These are phyloP conservation scores for Metrosideros polymorpha DNA, from an alignment of 441 rosid genomes.

Conservation along the genomic window DNA sequence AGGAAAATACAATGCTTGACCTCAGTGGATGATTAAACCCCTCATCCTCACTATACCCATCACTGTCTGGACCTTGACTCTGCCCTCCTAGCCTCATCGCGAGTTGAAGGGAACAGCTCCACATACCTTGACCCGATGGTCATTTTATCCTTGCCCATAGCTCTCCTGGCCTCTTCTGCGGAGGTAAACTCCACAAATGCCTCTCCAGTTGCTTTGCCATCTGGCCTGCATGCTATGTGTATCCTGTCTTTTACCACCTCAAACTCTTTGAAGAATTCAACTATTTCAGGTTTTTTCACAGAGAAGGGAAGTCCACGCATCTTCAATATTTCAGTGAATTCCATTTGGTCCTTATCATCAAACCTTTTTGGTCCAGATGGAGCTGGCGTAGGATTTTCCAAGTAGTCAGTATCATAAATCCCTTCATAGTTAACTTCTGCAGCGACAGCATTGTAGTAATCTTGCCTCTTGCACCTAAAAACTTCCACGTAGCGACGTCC, in stretches of 20 bases:
- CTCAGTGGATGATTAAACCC: neutral
- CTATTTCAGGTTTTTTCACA: slow-evolving; percentile 49
- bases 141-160: slow-evolving; percentile 89
- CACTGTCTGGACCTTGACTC: slow-evolving; percentile 81
- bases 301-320: slow-evolving; percentile 88
- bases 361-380: slow-evolving; percentile 59
- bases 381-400: slow-evolving; percentile 39
- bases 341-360: slow-evolving; percentile 61
- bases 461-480: slow-evolving; percentile 73
- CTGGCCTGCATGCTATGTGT: slow-evolving; percentile 80
- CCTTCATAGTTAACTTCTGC: slow-evolving; percentile 76
- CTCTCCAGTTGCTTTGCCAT: slow-evolving; percentile 92
- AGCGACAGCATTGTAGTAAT: slow-evolving; percentile 78
- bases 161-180: slow-evolving; percentile 64
- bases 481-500: slow-evolving; percentile 86
- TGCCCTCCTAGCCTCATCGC: slow-evolving; percentile 72
- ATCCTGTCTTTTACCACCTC: slow-evolving; percentile 47
- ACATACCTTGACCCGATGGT: slow-evolving; percentile 74
- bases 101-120: slow-evolving; percentile 74
- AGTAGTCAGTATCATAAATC: slow-evolving; percentile 53
- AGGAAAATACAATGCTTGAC: neutral
- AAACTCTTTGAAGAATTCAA: slow-evolving; percentile 60
- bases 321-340: slow-evolving; percentile 66
- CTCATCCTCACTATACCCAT: neutral
- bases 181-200: slow-evolving; percentile 78